phyloP scores from a whole-genome alignment of 2,329 filamentous ascomycete species.

The Chaetoscypha palmicola region DNA sequence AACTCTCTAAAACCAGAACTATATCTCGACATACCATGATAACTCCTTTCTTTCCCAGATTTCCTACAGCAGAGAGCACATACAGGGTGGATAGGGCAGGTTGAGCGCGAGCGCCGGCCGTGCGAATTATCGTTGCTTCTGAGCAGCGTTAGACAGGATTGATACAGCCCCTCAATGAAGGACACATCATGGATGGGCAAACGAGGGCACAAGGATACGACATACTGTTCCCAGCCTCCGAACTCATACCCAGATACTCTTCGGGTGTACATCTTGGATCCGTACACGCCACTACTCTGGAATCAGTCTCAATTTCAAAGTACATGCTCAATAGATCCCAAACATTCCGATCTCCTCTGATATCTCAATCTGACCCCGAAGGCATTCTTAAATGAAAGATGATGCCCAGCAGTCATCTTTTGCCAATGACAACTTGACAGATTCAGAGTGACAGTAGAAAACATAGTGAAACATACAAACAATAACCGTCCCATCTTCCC shows the following conservation, averaged over 20 bases:
- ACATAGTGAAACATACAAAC: constrained; percentile 21
- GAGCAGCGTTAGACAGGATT: neutral
- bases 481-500: constrained; percentile 22
- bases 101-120: constrained; percentile 19
- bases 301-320: no score
- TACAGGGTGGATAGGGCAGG: constrained; percentile 18
- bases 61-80: constrained; percentile 21
- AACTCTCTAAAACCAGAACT: no score
- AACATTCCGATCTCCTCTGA: no score
- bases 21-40: constrained; percentile 23
- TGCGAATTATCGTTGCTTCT: constrained; percentile 24
- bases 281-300: constrained; percentile 23
- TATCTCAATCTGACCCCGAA: no score
- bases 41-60: constrained; percentile 19
- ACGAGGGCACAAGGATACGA: neutral
- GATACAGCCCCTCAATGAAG: no score
- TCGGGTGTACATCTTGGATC: constrained; percentile 21
- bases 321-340: no score
- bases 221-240: constrained; percentile 9
- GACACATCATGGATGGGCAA: neutral
- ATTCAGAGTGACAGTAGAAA: no score
- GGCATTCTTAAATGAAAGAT: no score
- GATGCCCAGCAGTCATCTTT: no score
- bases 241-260: constrained; percentile 20
- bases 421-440: no score